These are phyloP conservation scores for Backusella parvicylindrica DNA, from an alignment of 192 early-diverging fungal genomes.

Conservation along the genomic window DNA sequence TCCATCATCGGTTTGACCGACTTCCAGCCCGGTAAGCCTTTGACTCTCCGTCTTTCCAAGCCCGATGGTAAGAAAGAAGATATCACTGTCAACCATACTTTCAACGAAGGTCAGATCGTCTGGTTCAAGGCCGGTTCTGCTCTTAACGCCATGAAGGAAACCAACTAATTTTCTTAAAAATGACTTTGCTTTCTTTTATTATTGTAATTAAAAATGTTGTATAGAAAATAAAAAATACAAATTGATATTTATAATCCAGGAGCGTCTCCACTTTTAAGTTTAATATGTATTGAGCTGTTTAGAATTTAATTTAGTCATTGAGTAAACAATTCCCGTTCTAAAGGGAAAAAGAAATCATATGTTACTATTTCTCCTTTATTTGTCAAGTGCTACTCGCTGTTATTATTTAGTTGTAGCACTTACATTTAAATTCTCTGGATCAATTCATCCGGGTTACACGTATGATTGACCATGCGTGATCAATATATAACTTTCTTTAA, in stretches of 20 bases:
- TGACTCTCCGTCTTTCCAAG: slow-evolving; percentile 86
- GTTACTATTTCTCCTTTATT: background rate
- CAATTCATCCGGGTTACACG: background rate
- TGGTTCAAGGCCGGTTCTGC: slow-evolving; percentile 98
- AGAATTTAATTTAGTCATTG: background rate
- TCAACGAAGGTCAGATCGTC: slow-evolving; percentile 97
- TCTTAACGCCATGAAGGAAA: slow-evolving; percentile 76
- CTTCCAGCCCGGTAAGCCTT: slow-evolving; percentile 79
- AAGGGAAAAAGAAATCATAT: background rate
- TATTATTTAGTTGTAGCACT: background rate
- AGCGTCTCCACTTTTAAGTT: background rate
- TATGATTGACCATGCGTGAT: background rate
- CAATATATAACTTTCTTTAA: background rate
- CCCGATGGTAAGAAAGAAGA: slow-evolving; percentile 71
- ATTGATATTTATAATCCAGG: background rate
- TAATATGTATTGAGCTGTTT: background rate
- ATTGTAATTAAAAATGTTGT: slow-evolving; percentile 4
- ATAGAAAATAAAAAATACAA: slow-evolving; percentile 4
- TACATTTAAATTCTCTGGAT: background rate
- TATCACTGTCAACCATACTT: slow-evolving; percentile 92
- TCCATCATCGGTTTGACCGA: slow-evolving; percentile 82
- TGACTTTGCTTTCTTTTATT: background rate
- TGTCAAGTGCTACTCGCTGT: background rate
- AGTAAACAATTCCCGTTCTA: background rate
- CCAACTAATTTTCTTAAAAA: slow-evolving; percentile 1